Percentiles rank a stretch among this genome's conserved stretches.
phyloP scores from a whole-genome alignment of 164 flowering plant species.

The Malania oleifera region DNA sequence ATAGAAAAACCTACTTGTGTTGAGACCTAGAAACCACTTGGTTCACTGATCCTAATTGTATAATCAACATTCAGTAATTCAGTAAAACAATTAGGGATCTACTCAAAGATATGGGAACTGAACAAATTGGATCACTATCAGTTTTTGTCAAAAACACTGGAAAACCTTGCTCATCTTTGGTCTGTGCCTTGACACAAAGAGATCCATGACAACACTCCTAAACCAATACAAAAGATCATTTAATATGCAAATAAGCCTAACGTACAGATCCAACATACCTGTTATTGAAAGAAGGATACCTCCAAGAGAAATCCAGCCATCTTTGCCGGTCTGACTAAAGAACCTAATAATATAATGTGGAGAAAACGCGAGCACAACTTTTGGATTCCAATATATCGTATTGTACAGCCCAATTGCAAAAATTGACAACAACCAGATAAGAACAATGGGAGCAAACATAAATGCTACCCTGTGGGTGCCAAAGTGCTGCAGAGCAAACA shows the following conservation, averaged over 20 bases:
- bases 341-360: conserved; percentile 72
- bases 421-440: conserved; percentile 72
- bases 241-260: not conserved
- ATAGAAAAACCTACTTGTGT: no score
- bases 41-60: no score
- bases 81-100: no score
- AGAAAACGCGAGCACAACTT: conserved; percentile 57
- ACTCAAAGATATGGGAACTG: no score
- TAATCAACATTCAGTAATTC: no score
- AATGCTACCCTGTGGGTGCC: conserved; percentile 84
- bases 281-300: conserved; percentile 78
- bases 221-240: not conserved
- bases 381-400: conserved; percentile 68
- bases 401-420: conserved; percentile 74
- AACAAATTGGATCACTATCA: no score
- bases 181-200: not conserved
- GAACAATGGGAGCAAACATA: conserved; percentile 77
- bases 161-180: no score
- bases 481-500: conserved; percentile 84
- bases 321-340: conserved; percentile 66
- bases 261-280: conserved; percentile 37
- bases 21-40: no score
- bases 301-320: conserved; percentile 91
- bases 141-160: no score
- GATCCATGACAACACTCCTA: not conserved